phyloP scores from a whole-genome alignment of 371 early-diverging fungal species.

The Phascolomyces articulosus region DNA sequence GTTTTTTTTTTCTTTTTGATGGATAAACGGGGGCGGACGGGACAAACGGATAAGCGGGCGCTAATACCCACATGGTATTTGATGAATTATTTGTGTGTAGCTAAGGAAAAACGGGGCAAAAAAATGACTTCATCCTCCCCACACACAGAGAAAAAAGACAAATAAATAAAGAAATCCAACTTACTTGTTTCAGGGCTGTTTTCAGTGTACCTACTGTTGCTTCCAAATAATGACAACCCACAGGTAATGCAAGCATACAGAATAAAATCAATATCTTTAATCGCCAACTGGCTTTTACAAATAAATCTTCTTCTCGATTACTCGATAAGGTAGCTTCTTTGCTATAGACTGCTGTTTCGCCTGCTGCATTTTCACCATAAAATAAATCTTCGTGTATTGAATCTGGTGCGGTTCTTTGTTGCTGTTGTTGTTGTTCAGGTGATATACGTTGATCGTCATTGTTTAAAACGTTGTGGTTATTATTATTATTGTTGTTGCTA shows the following conservation, averaged over 20 bases:
- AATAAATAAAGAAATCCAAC: not conserved
- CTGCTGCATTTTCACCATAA: constrained; percentile 2
- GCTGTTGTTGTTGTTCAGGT: not conserved
- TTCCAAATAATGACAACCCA: constrained; percentile 46
- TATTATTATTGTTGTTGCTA: not conserved
- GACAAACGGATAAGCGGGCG: too few species aligned
- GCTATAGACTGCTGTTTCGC: constrained; percentile 4
- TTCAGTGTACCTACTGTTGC: constrained; percentile 49
- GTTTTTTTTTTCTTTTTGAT: not conserved
- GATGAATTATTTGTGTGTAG: too few species aligned
- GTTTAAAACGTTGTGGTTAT: not conserved
- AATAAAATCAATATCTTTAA: constrained; percentile 19
- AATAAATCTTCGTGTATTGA: constrained; percentile 17
- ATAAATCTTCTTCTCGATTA: constrained; percentile 7
- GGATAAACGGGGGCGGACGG: constrained; percentile 1
- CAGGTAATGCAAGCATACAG: constrained; percentile 31
- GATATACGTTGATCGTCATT: not conserved
- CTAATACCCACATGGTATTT: too few species aligned
- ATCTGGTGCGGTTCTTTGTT: not conserved
- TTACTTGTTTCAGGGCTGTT: constrained; percentile 41
- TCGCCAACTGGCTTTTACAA: constrained; percentile 16
- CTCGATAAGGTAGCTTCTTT: constrained; percentile 16
- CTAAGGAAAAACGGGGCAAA: not conserved
- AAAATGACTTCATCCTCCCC: not conserved
- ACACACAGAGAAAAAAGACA: not conserved